These are phyloP conservation scores for Suhomyces emberorum DNA, from an alignment of 805 yeast species.

Conservation along the genomic window DNA sequence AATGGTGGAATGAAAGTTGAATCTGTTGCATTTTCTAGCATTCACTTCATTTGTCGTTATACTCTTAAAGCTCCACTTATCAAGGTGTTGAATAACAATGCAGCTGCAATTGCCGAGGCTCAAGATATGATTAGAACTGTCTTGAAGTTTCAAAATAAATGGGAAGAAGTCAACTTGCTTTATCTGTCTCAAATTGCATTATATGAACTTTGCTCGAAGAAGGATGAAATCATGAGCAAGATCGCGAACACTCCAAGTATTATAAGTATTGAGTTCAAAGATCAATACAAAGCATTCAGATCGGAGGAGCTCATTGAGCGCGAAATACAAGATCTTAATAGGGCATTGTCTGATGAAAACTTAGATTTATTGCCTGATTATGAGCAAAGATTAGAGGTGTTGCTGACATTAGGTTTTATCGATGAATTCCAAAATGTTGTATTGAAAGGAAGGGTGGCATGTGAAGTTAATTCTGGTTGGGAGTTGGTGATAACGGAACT, in stretches of 20 bases:
- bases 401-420: constrained; percentile 75
- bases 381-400: constrained; percentile 79
- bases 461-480: constrained; percentile 89
- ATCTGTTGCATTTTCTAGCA: constrained; percentile 36
- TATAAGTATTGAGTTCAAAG: constrained; percentile 42
- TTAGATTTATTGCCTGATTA: constrained; percentile 89
- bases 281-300: constrained; percentile 44
- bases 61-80: constrained; percentile 30
- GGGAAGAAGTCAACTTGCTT: constrained; percentile 44
- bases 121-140: constrained; percentile 32
- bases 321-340: constrained; percentile 54
- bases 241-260: constrained; percentile 25
- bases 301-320: constrained; percentile 43
- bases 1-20: constrained; percentile 33
- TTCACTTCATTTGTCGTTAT: constrained; percentile 45
- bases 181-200: constrained; percentile 29
- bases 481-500: constrained; percentile 87
- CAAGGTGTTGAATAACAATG: constrained; percentile 34
- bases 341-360: constrained; percentile 78
- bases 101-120: constrained; percentile 34
- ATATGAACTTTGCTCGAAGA: constrained; percentile 36
- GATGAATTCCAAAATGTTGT: constrained; percentile 73
- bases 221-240: constrained; percentile 29
- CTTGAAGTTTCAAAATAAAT: constrained; percentile 35
- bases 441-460: constrained; percentile 89